phyloP scores from a whole-genome alignment of 1,284 basidiomycete species.

The Ceratorhiza oryzae-sativae region DNA sequence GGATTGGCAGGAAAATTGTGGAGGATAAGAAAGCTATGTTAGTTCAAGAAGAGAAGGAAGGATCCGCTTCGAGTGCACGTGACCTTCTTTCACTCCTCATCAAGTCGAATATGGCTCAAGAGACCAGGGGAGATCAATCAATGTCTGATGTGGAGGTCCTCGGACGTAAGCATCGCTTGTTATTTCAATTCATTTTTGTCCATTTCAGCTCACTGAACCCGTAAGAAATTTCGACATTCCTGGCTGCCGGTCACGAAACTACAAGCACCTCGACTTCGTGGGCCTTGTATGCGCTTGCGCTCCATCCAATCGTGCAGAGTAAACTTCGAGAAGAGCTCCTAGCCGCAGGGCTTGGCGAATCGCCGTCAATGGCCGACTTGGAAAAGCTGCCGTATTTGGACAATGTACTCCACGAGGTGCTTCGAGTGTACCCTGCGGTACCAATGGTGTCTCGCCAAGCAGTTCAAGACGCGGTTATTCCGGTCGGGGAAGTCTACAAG shows the following conservation, averaged over 20 bases:
- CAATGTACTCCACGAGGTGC: slow-evolving; percentile 50
- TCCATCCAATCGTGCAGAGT: slow-evolving; percentile 62
- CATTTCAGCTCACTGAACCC: background rate
- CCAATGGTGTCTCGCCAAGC: slow-evolving; percentile 45
- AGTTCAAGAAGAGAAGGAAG: slow-evolving; percentile 28
- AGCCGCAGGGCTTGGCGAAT: slow-evolving; percentile 52
- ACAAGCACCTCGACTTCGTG: slow-evolving; percentile 50
- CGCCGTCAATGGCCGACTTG: slow-evolving; percentile 52
- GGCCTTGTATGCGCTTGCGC: slow-evolving; percentile 69
- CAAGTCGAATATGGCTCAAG: slow-evolving; percentile 53
- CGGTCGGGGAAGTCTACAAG: slow-evolving; percentile 51
- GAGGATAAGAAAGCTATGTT: slow-evolving; percentile 51
- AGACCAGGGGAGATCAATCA: slow-evolving; percentile 44
- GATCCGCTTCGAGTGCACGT: slow-evolving; percentile 44
- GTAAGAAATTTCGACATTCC: slow-evolving; percentile 7
- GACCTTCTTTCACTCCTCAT: slow-evolving; percentile 44
- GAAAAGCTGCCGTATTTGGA: slow-evolving; percentile 51
- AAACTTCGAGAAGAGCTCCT: slow-evolving; percentile 74
- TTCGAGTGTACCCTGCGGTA: slow-evolving; percentile 47
- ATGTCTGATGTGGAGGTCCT: slow-evolving; percentile 40
- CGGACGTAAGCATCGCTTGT: slow-evolving; percentile 24
- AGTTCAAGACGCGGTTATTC: slow-evolving; percentile 48
- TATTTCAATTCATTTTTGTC: background rate
- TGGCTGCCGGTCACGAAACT: slow-evolving; percentile 37
- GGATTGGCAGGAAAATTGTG: slow-evolving; percentile 49